Percentiles rank a stretch among this genome's conserved stretches.
phyloP scores from a whole-genome alignment of 2,329 filamentous ascomycete genomes.

The Rutstroemia sp. region DNA sequence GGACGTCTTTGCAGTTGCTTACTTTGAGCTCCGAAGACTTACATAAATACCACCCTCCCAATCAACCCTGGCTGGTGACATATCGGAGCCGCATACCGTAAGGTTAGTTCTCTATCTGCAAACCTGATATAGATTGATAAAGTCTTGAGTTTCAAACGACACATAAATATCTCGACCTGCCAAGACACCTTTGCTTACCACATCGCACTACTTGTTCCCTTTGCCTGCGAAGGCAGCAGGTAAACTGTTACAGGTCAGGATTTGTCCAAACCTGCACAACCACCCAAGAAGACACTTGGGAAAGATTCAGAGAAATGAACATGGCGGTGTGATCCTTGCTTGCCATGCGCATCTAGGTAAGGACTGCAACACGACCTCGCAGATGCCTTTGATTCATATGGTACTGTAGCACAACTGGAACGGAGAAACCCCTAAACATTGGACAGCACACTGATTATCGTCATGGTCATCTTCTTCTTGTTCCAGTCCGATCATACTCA shows the following conservation, averaged over 20 bases:
- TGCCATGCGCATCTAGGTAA: not conserved
- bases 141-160: not conserved
- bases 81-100: not conserved
- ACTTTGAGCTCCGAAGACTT: constrained; percentile 1
- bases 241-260: too few species aligned
- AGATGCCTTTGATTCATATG: not conserved
- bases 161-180: not conserved
- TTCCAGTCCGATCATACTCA: not conserved
- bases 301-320: not conserved
- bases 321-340: not conserved
- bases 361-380: not conserved
- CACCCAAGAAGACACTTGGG: not conserved
- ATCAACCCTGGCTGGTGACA: not conserved
- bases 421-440: not conserved
- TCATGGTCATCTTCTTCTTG: too few species aligned
- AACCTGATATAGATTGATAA: not conserved
- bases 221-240: not conserved
- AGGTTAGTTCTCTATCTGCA: too few species aligned
- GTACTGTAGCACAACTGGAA: not conserved
- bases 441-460: not conserved
- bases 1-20: not conserved
- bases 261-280: too few species aligned
- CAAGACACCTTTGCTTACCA: not conserved
- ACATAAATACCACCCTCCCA: not conserved
- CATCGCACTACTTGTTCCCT: not conserved